Conservation (phyloP, 2,329 filamentous ascomycete genomes). For the Paracoccidioides lutzii region DNA sequence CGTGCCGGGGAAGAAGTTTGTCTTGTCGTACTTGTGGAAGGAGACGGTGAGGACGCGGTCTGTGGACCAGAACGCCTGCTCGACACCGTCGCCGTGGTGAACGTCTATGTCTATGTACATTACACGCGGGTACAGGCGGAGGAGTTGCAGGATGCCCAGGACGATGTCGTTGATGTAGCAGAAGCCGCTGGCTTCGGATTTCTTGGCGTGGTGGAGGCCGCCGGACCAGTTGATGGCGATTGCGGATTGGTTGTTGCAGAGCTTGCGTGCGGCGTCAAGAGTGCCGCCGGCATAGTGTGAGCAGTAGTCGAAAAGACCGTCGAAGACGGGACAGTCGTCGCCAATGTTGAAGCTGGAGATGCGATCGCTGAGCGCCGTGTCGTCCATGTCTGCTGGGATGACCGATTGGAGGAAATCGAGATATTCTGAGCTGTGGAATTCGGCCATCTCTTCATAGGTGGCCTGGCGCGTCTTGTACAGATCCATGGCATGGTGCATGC, state of each 20-base stretch:
- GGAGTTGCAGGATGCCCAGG: constrained; percentile 75
- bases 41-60: constrained; percentile 86
- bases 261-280: constrained; percentile 78
- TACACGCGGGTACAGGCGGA: constrained; percentile 70
- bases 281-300: constrained; percentile 85
- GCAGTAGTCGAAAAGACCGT: constrained; percentile 90
- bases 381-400: constrained; percentile 56
- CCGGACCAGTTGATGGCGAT: constrained; percentile 98
- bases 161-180: constrained; percentile 99
- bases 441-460: constrained; percentile 72
- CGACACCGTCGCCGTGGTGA: constrained; percentile 81
- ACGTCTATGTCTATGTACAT: constrained; percentile 93
- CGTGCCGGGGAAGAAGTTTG: constrained; percentile 78
- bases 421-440: constrained; percentile 82
- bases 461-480: constrained; percentile 75
- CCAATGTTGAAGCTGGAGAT: constrained; percentile 70
- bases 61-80: constrained; percentile 81
- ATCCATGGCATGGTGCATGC: constrained; percentile 94
- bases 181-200: constrained; percentile 84
- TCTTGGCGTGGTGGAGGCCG: constrained; percentile 91
- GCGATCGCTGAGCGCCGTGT: constrained; percentile 42
- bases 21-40: constrained; percentile 90
- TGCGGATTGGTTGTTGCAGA: constrained; percentile 74
- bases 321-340: constrained; percentile 92
- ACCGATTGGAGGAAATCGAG: constrained; percentile 73